Base-by-base conservation (phyloP, 805 yeast genomes). In the Candida incommunis region DNA sequence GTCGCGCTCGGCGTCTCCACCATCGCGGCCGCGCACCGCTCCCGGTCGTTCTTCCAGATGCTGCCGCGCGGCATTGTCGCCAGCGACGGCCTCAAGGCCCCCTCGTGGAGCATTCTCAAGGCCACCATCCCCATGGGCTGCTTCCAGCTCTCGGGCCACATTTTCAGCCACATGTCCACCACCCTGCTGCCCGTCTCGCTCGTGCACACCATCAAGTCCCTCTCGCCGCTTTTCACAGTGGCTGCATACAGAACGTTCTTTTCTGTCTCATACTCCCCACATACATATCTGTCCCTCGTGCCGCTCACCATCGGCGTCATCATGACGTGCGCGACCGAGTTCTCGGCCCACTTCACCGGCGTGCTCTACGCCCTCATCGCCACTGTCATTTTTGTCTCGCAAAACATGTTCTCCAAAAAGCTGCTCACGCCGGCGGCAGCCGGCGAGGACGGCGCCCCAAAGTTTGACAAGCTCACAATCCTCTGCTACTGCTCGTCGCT, bases 201-300 rank as follows among this genome's bases (percentile, higher is more conserved):
- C 51, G 96, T 92, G 20, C 96, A 90, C 61, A 87, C 96, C 5
- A 79, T 90, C 54, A 92, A 92, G 65, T 92, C 96, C 1, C 67
- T 90, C 31, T 80, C 94, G 25, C 98, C 98, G 2, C 68, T 90
- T 22, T 75, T 85, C 42, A 90, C 97, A 0, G 96, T 92, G 11
- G 61, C 76, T 24, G 83, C 84, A 40, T 87, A 87, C 64, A 70
- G 82, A 51, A 48, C 78, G 11, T 45, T 80, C 31, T 82, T 80
- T 57, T 67, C 71, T 24, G 72, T 68, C 42, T 63, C 66, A 41
- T 90, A 83, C 68, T 70, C 71, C 45, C 43, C 55, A 7, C 69
- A 74, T 54, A 87, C 96, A 2, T 90, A 90, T 57, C 50, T 80
- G 43, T 82, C 97, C 1, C 67, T 90, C 56, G 54, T 80, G 0